These are phyloP conservation scores for Calonectria leucothoes DNA, from an alignment of 2,329 filamentous ascomycete species.

Conservation along the genomic window DNA sequence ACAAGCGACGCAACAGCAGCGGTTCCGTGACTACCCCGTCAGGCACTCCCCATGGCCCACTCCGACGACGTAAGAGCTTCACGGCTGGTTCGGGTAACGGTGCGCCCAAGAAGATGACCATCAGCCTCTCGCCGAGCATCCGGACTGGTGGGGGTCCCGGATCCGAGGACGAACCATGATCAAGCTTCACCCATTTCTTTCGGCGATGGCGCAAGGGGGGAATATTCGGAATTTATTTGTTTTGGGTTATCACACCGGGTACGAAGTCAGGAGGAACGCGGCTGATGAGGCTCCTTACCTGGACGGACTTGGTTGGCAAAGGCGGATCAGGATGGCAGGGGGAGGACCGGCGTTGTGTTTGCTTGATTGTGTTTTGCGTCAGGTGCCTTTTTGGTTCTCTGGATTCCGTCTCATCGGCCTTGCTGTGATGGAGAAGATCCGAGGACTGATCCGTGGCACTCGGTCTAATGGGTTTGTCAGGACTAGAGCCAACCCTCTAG, in stretches of 20 bases:
- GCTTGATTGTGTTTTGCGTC: conserved; percentile 28
- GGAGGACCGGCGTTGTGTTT: conserved; percentile 40
- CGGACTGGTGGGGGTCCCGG: conserved; percentile 51
- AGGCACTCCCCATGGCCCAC: conserved; percentile 45
- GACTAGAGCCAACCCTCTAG: conserved; percentile 33
- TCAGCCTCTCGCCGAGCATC: conserved; percentile 63
- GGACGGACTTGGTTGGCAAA: conserved; percentile 36
- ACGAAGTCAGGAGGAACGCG: conserved; percentile 24
- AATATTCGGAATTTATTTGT: conserved; percentile 31
- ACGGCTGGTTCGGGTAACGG: conserved; percentile 53
- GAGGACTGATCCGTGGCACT: conserved; percentile 14
- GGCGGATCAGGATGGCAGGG: conserved; percentile 29
- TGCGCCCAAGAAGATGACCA: conserved; percentile 66
- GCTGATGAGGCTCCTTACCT: conserved; percentile 27
- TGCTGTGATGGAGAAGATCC: conserved; percentile 8
- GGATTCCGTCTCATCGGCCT: conserved; percentile 6
- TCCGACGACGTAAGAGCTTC: conserved; percentile 54
- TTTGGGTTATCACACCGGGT: conserved; percentile 30
- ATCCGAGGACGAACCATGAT: conserved; percentile 55
- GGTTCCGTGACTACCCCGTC: conserved; percentile 58
- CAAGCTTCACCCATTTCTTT: conserved; percentile 35
- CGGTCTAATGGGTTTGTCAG: conserved; percentile 38
- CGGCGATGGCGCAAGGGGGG: conserved; percentile 39
- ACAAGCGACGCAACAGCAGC: conserved; percentile 71
- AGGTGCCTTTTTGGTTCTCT: conserved; percentile 30